Base-by-base conservation (phyloP, 441 rosid genomes). In the Adansonia grandidieri region DNA sequence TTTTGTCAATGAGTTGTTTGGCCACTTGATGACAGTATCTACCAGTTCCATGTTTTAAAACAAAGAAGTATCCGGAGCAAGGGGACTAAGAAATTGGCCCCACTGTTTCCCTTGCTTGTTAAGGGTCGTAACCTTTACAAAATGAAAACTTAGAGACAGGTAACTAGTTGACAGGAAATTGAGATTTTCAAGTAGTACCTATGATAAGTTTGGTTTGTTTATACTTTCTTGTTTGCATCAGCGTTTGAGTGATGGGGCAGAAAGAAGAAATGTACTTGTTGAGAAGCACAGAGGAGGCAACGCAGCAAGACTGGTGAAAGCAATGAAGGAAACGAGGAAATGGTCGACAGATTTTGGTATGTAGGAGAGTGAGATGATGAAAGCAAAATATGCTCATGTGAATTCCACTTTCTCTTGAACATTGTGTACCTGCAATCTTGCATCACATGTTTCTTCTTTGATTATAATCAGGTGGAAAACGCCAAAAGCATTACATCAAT, bases 241-340 rank as follows among this genome's bases (percentile, higher is more conserved):
- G 91, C 77, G 56, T 11, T 90, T 92, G 92, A 65, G 62, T 76
- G 78, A 83, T 71, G 92, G 88, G 83, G 86, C 80, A 3, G 89
- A 88, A 77, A 89, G 92, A 77, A 45, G 57, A 15, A 79, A 82
- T 73, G 83, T 90, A 65, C 89, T 90, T 76, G 84, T 76, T 42
- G 92, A 90, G 86, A 91, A 91, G 84, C 90, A 88, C 79, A 77
- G 77, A 74, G 86, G 92, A 77, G 95, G 93, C 70, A 61, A 85
- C 8, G 91, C 83, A 44, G 91, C 91, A 77, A 88, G 96, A 89
- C 77, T 74, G 72, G 75, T 77, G 70, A 89, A 85, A 82, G 84
- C 71, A 78, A 71, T 61, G 82, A 82, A 81, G 77, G 85, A 81
- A 84, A 79, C 78, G 22, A 80, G 78, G 73, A 76, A 51, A 2